Evolutionary conservation across 2,329 filamentous ascomycete species (phyloP), one percentile per base, ranked within the genome.

Genomic region (Raffaelea albimanens): DNA sequence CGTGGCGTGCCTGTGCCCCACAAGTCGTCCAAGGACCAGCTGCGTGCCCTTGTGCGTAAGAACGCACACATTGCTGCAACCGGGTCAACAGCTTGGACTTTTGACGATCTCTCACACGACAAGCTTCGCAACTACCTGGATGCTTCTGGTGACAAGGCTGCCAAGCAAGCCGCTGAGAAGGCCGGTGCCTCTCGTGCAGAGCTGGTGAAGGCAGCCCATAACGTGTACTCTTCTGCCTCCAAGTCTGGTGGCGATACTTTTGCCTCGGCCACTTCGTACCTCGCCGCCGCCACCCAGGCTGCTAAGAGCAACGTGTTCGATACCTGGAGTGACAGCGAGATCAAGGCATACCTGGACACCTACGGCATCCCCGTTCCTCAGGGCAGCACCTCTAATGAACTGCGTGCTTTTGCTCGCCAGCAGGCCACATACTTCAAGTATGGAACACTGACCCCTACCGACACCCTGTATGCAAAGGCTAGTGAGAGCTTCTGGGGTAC

Each of bases 271-370:
- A 90, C 85, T 9, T 84, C 76, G 47, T 86, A 85, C 57, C 69
- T 90, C 3, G 68, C 82, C 10, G 68, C 79, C 50, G 79, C 80
- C 23, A 87, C 85, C 4, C 75, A 75, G 48, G 61, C 75, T 10
- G 83, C 73, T 43, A 88, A 87, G 68, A 70, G 79, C 43, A 71
- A 65, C 21, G 70, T 76, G 1, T 91, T 91, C 53, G 80, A 88
- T 45, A 78, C 77, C 1, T 91, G 86, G 86, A 84, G 74, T 48
- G 75, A 80, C 57, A 76, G 75, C 41, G 84, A 91, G 22, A 70
- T 93, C 52, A 90, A 91, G 71, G 69, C 77, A 1, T 91, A 90
- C 59, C 76, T 91, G 7, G 86, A 91, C 60, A 84, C 80, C 52
- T 91, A 88, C 54, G 87, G 87, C 34, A 69, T 91, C 38, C 64